Base-by-base conservation (phyloP, 352 stramenopile species). In the Globisporangium solare region DNA sequence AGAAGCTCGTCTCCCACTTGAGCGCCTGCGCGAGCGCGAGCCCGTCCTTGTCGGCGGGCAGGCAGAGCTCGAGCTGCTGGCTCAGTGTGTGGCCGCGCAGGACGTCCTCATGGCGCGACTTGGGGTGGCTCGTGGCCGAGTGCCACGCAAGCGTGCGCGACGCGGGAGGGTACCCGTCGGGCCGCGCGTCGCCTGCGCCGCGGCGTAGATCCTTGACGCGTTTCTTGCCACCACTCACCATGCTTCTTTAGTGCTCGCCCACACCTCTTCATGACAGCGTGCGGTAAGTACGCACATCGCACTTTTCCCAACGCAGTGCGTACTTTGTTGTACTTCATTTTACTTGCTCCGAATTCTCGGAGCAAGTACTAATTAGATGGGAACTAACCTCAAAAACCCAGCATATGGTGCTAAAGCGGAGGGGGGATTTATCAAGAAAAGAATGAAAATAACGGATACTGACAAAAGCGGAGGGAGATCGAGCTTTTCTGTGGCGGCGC, bases 1-100 rank as follows among this genome's bases (percentile, higher is more conserved):
- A 94, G 61, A 94, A 94, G n/a, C 68, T 71, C 22, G 73, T 89
- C 58, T 89, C 78, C 82, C 82, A 92, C 56, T 83, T 77, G 17
- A 92, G 60, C 47, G 70, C 61, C 60, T 85, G 71, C 22, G 76
- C 74, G 6, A 73, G 39, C 24, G 59, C 49, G 24, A 63, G 54
- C 0, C 75, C 82, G 6, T 55, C 46, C 6, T 50, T 49, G 40
- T 35, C 27, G 6, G 58, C 64, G 0, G 84, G 78, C 27, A 91
- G 66, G 41, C 71, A 76, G 2, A 90, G 54, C 58, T 94, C 84
- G 3, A 94, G 47, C 57, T 94, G 84, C 62, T 92, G 84, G 54
- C 74, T 79, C 14, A 92, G 53, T 5, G 70, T 60, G 53, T 86
- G 84, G 39, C 66, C 65, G 21, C 62, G 47, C 17, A 91, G 59